These are phyloP conservation scores for Coccomyxa sp. DNA, from an alignment of 139 green algal species.

Conservation along the genomic window DNA sequence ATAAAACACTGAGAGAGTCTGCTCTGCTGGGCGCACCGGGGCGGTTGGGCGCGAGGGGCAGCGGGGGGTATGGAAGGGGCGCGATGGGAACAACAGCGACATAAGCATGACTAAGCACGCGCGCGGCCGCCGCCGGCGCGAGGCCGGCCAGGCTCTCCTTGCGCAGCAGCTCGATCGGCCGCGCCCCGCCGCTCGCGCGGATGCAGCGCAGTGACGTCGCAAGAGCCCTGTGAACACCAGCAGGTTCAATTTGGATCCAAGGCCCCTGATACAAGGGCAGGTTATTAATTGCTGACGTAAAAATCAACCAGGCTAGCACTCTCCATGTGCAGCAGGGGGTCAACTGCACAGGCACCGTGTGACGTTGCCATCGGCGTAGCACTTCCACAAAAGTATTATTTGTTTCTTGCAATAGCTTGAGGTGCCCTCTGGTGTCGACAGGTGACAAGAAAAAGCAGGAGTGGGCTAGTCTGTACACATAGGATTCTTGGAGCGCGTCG, in stretches of 20 bases:
- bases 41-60: conserved; percentile 46
- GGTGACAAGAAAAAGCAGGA: too few relatives aligned
- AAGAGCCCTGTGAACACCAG: conserved; percentile 27
- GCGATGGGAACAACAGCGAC: conserved; percentile 64
- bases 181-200: not conserved
- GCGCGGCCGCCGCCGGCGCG: conserved; percentile 33
- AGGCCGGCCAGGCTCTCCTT: conserved; percentile 77
- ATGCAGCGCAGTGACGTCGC: conserved; percentile 43
- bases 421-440: too few relatives aligned
- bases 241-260: not conserved
- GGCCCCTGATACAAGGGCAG: not conserved
- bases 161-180: conserved; percentile 75
- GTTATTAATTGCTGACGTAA: not conserved
- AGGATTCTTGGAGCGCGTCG: too few relatives aligned
- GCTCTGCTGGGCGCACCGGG: conserved; percentile 14
- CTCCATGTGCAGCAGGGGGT: not conserved
- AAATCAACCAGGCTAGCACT: not conserved
- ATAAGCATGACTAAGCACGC: conserved; percentile 74
- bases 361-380: too few relatives aligned
- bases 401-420: too few relatives aligned
- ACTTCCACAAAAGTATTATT: too few relatives aligned
- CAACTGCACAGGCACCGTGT: too few relatives aligned
- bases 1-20: too few relatives aligned
- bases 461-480: too few relatives aligned
- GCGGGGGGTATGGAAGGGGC: conserved; percentile 56